A percentile compares a stretch with the other conserved stretches of the same genome.
These are phyloP conservation scores for Annulohypoxylon stygium DNA, from an alignment of 495 filamentous ascomycete genomes.

Conservation along the genomic window DNA sequence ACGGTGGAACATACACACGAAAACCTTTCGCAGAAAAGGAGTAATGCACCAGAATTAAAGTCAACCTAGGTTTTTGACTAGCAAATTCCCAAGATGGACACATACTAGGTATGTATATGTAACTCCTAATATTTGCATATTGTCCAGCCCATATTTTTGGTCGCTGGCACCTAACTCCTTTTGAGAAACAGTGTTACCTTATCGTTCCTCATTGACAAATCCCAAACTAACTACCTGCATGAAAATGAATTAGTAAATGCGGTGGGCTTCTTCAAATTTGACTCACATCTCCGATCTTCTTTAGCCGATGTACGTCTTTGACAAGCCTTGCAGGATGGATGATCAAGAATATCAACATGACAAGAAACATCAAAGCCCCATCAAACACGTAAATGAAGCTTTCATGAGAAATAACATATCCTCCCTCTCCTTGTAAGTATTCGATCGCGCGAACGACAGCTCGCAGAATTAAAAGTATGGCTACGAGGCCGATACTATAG, in stretches of 20 bases:
- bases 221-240: not conserved
- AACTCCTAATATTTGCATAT: no score
- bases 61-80: no score
- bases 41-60: no score
- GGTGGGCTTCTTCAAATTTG: not conserved
- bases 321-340: not conserved
- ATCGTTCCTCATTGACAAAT: not conserved
- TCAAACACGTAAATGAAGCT: not conserved
- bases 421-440: not conserved
- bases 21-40: no score
- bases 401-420: not conserved
- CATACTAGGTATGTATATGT: no score
- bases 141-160: not conserved
- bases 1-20: no score
- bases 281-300: not conserved
- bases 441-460: not conserved
- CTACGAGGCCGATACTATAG: not conserved
- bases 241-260: not conserved
- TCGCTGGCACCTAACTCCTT: not conserved
- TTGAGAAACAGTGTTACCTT: not conserved
- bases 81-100: no score
- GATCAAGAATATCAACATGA: not conserved
- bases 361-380: not conserved
- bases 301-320: not conserved
- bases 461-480: not conserved